Evolutionary conservation across 2,329 filamentous ascomycete species (phyloP), one percentile per base, ranked within the genome.

Genomic region (Nothophaeocryptopus gaeumannii): DNA sequence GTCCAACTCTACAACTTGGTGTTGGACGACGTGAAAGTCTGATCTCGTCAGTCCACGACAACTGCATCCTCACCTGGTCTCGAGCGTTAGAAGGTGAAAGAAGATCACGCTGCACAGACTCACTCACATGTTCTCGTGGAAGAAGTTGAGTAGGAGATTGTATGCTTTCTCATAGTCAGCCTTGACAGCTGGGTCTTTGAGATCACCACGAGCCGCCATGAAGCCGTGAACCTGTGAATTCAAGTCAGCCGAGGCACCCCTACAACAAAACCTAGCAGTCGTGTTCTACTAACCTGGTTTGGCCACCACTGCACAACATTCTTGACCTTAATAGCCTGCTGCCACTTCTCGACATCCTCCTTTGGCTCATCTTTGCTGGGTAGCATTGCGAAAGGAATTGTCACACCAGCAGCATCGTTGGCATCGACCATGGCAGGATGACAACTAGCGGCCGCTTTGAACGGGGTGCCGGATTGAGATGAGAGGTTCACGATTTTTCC

Each of bases 341-440:
- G 62, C 74, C 74, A 78, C 62, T 72, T 59, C 63, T 71, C 70
- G 2, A 78, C 71, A 40, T 74, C 80, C 1, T 75, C 72, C 57
- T 76, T 74, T 32, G 72, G 65, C 70, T 84, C 81, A 40, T 82
- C 81, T 63, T 75, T 76, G 33, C 73, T 77, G 2, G 80, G 79
- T 35, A 84, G 70, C 71, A 82, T 72, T 5, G 74, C 73, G 65
- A 78, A 79, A 1, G 81, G 81, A 34, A 83, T 78, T 3, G 73
- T 76, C 33, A 83, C 71, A 5, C 71, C 72, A 40, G 74, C 71
- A 2, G 80, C 81, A 56, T 83, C 81, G 26, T 77, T 73, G 11
- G 74, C 75, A 43, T 81, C 80, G 10, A 83, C 73, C 80, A 83
- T 82, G 26, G 80, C 80, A 5, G 81, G 81, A 63, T 83, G 80